phyloP scores from a whole-genome alignment of 1,139 yeast genomes.

The Pneumocystis sp. region DNA sequence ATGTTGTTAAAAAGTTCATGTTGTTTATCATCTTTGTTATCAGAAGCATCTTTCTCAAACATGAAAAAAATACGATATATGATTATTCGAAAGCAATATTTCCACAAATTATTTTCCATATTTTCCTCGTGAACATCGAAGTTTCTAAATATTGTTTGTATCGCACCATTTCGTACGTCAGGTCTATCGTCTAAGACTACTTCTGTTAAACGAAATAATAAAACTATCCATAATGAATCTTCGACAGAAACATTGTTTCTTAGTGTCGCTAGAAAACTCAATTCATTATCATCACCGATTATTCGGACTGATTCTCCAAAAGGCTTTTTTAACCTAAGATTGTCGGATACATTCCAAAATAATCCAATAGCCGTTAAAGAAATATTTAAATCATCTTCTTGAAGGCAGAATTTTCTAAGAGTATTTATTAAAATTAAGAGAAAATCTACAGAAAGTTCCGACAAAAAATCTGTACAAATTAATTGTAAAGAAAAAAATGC shows the following conservation, averaged over 20 bases:
- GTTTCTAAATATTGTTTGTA: slow-evolving; percentile 6
- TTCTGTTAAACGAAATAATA: slow-evolving; percentile 6
- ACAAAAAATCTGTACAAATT: slow-evolving; percentile 7
- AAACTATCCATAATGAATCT: slow-evolving; percentile 5
- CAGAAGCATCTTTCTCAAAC: background rate
- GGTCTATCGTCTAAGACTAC: slow-evolving; percentile 4
- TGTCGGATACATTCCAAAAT: slow-evolving; percentile 7
- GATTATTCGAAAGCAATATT: background rate
- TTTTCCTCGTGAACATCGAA: background rate
- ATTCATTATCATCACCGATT: background rate
- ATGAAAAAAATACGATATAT: background rate
- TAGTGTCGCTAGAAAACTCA: background rate
- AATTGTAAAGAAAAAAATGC: slow-evolving; percentile 7
- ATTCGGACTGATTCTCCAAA: background rate
- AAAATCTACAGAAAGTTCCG: background rate
- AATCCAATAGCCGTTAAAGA: slow-evolving; percentile 7
- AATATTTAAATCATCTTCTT: slow-evolving; percentile 7
- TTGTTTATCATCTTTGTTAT: background rate
- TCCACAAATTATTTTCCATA: background rate
- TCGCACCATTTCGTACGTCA: slow-evolving; percentile 8
- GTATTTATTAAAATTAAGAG: slow-evolving; percentile 5
- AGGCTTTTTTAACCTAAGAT: slow-evolving; percentile 1
- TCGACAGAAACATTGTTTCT: background rate
- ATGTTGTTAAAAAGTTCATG: background rate
- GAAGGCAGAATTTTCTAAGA: slow-evolving; percentile 3